A percentile compares a stretch with the other conserved stretches of the same genome.
Conservation (phyloP, 2,329 filamentous ascomycete species). For the Arthrobotrys sinensis region DNA sequence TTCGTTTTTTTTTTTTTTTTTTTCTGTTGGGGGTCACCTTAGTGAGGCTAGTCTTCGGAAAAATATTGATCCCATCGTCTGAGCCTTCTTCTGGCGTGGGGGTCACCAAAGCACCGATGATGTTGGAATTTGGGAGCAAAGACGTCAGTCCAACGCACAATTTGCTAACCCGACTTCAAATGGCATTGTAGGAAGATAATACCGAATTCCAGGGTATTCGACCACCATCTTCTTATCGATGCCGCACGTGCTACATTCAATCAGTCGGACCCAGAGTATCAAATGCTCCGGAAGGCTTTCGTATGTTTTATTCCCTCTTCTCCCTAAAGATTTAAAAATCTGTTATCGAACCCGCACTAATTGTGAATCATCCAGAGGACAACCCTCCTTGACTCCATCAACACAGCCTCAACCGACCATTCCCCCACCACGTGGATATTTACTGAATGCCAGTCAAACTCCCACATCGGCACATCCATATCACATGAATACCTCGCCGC, state of each 20-base stretch:
- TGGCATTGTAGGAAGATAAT: constrained; percentile 62
- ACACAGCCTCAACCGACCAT: constrained; percentile 45
- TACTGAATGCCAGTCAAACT: constrained; percentile 63
- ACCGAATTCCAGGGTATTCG: constrained; percentile 63
- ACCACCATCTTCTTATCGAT: constrained; percentile 66
- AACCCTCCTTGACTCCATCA: constrained; percentile 58
- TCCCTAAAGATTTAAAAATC: neutral
- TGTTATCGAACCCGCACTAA: neutral
- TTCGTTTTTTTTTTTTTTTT: constrained; percentile 5
- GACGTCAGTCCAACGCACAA: constrained; percentile 40
- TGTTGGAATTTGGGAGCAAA: constrained; percentile 11
- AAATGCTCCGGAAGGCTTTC: constrained; percentile 61
- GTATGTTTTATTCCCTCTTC: constrained; percentile 37
- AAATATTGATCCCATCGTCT: constrained; percentile 56
- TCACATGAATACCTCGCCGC: constrained; percentile 63
- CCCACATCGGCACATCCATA: constrained; percentile 56
- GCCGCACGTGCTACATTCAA: constrained; percentile 62
- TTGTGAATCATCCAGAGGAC: constrained; percentile 29
- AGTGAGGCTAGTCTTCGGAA: constrained; percentile 41
- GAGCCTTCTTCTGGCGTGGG: constrained; percentile 39
- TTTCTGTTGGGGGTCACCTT: constrained; percentile 28
- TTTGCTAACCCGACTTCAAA: constrained; percentile 15
- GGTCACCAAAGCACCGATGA: constrained; percentile 7
- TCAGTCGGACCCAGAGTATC: constrained; percentile 62
- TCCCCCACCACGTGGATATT: constrained; percentile 63